These are phyloP conservation scores for Plectosphaerella plurivora DNA, from an alignment of 2,329 filamentous ascomycete genomes.

Conservation along the genomic window DNA sequence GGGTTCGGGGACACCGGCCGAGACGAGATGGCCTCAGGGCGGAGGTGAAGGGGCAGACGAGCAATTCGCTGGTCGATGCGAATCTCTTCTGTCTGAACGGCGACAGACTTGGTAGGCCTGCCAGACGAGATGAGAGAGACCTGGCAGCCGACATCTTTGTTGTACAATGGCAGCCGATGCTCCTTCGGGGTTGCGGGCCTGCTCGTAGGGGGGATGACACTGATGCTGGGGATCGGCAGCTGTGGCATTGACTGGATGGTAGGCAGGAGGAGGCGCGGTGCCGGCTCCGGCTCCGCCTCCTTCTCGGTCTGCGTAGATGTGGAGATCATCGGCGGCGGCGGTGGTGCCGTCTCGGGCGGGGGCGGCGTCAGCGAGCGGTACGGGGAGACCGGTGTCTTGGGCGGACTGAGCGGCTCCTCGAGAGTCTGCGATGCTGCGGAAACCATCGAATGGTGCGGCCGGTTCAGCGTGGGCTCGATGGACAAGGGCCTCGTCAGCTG, in stretches of 20 bases:
- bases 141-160: constrained; percentile 80
- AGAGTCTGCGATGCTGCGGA: constrained; percentile 61
- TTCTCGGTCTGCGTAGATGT: constrained; percentile 59
- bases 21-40: constrained; percentile 70
- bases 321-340: constrained; percentile 38
- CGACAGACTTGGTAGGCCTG: constrained; percentile 47
- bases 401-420: constrained; percentile 59
- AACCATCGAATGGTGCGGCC: constrained; percentile 49
- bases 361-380: constrained; percentile 33
- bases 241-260: constrained; percentile 29
- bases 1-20: constrained; percentile 51
- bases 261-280: constrained; percentile 12
- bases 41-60: constrained; percentile 70
- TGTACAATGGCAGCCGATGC: constrained; percentile 72
- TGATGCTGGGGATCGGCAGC: constrained; percentile 74
- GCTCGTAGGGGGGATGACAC: constrained; percentile 83
- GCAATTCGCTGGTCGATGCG: constrained; percentile 73
- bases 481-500: constrained; percentile 45
- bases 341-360: constrained; percentile 28
- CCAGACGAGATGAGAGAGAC: constrained; percentile 50
- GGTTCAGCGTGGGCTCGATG: constrained; percentile 34
- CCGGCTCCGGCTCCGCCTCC: constrained; percentile 13
- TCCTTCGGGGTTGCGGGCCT: constrained; percentile 74
- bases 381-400: constrained; percentile 57
- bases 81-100: constrained; percentile 86